Percentiles rank a stretch among this genome's conserved stretches.
Evolutionary conservation across 2,329 filamentous ascomycete species (phyloP).

Genomic region (Colletotrichum sp.): DNA sequence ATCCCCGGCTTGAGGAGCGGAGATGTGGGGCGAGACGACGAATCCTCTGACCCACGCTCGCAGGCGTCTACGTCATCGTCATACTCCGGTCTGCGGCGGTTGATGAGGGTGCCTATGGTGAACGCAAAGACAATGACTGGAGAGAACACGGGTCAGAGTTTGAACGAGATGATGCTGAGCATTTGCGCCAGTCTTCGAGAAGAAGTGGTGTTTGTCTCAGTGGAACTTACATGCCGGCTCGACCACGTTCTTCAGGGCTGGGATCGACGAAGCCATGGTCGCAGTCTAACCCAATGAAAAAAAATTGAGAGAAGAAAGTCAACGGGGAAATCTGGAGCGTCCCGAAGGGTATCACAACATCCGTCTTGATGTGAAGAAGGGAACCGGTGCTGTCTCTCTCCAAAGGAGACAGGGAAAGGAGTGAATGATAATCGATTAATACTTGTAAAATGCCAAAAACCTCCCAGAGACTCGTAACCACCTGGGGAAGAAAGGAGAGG

Average conservation of each 20-base stretch:
- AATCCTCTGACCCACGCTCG: conserved; percentile 16
- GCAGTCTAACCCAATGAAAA: not conserved
- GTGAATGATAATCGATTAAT: not conserved
- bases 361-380: not conserved
- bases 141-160: not conserved
- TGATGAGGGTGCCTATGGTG: conserved; percentile 21
- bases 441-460: not conserved
- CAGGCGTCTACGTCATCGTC: conserved; percentile 11
- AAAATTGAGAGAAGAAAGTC: not conserved
- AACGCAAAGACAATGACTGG: conserved; percentile 20
- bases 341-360: not conserved
- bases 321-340: not conserved
- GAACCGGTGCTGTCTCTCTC: not conserved
- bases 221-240: conserved; percentile 18
- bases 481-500: not conserved
- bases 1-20: conserved; percentile 17
- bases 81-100: conserved; percentile 8
- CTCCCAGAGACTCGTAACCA: not conserved
- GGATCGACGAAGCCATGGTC: conserved; percentile 12
- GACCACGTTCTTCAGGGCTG: conserved; percentile 11
- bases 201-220: not conserved
- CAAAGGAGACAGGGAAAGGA: not conserved
- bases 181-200: not conserved
- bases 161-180: not conserved
- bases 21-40: not conserved